Conservation (phyloP, 2,329 filamentous ascomycete genomes). For the Nannizziopsis arthrosporioides region DNA sequence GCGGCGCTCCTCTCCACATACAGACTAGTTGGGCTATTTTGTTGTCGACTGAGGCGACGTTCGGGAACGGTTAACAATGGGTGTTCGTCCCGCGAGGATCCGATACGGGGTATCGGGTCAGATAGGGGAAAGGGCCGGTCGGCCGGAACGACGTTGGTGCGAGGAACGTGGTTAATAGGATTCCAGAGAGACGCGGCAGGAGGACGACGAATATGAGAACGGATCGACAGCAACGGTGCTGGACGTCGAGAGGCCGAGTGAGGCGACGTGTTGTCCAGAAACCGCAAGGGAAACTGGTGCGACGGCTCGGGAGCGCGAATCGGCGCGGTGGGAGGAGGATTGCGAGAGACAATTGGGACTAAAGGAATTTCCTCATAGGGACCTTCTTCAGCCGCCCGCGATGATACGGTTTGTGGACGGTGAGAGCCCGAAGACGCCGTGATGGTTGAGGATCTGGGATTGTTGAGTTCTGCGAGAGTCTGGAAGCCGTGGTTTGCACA, state of each 20-base stretch:
- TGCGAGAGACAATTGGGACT: slow-evolving; percentile 13
- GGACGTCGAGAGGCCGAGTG: slow-evolving; percentile 8
- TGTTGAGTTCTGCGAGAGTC: slow-evolving; percentile 6
- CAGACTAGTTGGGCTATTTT: slow-evolving; percentile 36
- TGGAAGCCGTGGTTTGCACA: slow-evolving; percentile 11
- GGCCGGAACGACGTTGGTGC: slow-evolving; percentile 39
- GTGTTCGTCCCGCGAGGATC: slow-evolving; percentile 34
- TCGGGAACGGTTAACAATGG: slow-evolving; percentile 48
- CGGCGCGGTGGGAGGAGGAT: slow-evolving; percentile 8
- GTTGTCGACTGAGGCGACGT: slow-evolving; percentile 43
- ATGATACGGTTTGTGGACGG: slow-evolving; percentile 23
- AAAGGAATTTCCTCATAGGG: slow-evolving; percentile 18
- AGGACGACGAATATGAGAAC: slow-evolving; percentile 22
- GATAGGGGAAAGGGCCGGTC: slow-evolving; percentile 23
- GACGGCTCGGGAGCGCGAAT: slow-evolving; percentile 14
- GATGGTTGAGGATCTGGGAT: slow-evolving; percentile 16
- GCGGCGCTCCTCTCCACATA: slow-evolving; percentile 38
- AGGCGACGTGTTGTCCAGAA: slow-evolving; percentile 2
- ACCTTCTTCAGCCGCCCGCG: slow-evolving; percentile 30
- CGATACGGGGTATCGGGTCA: slow-evolving; percentile 24
- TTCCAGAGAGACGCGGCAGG: slow-evolving; percentile 48
- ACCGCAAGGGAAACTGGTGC: slow-evolving; percentile 14
- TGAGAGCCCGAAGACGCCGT: slow-evolving; percentile 21
- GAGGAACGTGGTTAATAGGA: slow-evolving; percentile 50
- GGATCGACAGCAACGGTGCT: slow-evolving; percentile 13